Evolutionary conservation across 768 basidiomycete species (phyloP), one percentile per base, ranked within the genome.

Genomic region (Lactarius tabidus): DNA sequence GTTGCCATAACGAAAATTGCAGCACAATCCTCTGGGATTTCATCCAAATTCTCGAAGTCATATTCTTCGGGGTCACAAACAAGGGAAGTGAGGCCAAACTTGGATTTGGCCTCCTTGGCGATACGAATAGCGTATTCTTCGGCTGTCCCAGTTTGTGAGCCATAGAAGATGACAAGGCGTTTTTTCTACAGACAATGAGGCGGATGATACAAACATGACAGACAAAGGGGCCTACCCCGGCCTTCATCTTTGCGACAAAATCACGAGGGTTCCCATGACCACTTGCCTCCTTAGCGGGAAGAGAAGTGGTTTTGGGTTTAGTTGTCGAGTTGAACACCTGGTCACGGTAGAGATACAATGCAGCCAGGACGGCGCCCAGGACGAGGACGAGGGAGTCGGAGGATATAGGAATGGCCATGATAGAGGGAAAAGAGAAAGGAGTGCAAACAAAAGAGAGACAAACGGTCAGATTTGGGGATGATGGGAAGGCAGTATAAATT

Each of bases 1-100:
- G 96, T 98, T 14, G 96, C 96, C 86, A 98, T 84, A 71, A 95
- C 93, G 74, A 99, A 98, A 77, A 99, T 87, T 62, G 88, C 93
- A 23, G 88, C 90, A 68, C 83, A 88, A 75, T 95, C 89, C 70
- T 90, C 89, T 0, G 97, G 92, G 33, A 98, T 75, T 74, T 88
- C 82, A 77, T 98, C 96, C 67, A 98, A 86, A 75, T 91, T 95
- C 75, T 95, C 93, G 73, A 98, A 98, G 74, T 98, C 97, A 75
- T 98, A 98, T 77, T 99, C 96, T 76, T 99, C 97, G 3, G 95
- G 95, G 74, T 99, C 96, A 73, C 95, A 97, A 18, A 99, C 96
- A 61, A 98, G 87, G 8, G 95, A 97, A 12, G 93, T 90, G 18
- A 98, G 83, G 57, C 96, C 96, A 68, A 93, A 99, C 74, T 96